Percentiles rank a stretch among this genome's conserved stretches.
Conservation (phyloP, 305 asterid species). For the Fraxinus platypoda region DNA sequence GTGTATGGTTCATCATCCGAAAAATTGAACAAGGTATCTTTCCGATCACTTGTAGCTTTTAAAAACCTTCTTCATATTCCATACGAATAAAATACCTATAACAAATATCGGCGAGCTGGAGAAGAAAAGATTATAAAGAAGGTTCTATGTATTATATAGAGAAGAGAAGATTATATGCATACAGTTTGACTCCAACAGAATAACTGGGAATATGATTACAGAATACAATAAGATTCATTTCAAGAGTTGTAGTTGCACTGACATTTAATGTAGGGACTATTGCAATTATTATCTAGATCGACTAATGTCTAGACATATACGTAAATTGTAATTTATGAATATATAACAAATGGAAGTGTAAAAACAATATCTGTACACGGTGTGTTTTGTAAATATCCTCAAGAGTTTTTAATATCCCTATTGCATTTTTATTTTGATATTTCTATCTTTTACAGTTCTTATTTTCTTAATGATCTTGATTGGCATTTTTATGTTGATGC, state of each 20-base stretch:
- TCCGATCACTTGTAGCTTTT: neutral
- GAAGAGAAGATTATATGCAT: neutral
- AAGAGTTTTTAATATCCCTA: neutral
- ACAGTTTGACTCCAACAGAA: neutral
- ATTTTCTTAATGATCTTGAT: neutral
- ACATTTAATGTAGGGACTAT: too few species aligned
- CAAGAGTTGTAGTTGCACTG: too few species aligned
- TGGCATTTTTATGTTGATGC: neutral
- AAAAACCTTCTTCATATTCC: neutral
- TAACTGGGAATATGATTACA: too few species aligned
- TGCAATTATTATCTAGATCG: too few species aligned
- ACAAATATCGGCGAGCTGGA: neutral
- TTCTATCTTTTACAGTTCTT: neutral
- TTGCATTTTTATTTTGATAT: neutral
- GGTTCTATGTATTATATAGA: neutral
- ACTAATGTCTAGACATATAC: too few species aligned
- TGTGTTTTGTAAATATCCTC: neutral
- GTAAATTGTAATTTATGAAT: too few species aligned
- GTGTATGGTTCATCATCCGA: slow-evolving; percentile 19
- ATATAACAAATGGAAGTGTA: too few species aligned
- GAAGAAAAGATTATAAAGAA: neutral
- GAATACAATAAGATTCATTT: too few species aligned
- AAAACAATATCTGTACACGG: too few species aligned
- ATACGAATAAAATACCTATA: neutral
- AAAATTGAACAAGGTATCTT: slow-evolving; percentile 21